Percentiles rank a stretch among this genome's conserved stretches.
phyloP scores from a whole-genome alignment of 768 basidiomycete genomes.

The Trametopsis cervina region DNA sequence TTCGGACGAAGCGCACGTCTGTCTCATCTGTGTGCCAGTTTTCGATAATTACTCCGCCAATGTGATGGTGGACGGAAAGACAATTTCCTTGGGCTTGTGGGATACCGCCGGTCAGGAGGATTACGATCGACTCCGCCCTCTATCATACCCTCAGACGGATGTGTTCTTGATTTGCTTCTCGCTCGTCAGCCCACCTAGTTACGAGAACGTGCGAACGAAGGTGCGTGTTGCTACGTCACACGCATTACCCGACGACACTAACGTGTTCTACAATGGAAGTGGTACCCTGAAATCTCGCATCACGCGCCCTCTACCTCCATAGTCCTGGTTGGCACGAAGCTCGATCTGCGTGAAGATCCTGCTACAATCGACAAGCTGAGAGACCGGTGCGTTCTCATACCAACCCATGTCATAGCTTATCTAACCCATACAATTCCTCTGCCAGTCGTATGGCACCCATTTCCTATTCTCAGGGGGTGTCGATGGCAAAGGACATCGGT shows the following conservation, averaged over 20 bases:
- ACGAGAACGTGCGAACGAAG: slow-evolving; percentile 98
- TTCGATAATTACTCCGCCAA: slow-evolving; percentile 99
- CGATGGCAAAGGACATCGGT: slow-evolving; percentile 89
- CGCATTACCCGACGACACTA: neutral
- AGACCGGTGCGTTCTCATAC: slow-evolving; percentile 56
- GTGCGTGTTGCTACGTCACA: slow-evolving; percentile 36
- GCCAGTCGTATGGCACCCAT: slow-evolving; percentile 92
- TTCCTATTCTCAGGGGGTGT: slow-evolving; percentile 83
- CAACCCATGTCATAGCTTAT: slow-evolving; percentile 7
- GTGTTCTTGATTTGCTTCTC: slow-evolving; percentile 99
- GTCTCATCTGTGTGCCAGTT: slow-evolving; percentile 39
- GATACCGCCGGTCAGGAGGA: slow-evolving; percentile 99
- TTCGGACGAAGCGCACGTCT: slow-evolving; percentile 6
- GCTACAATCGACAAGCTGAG: slow-evolving; percentile 88
- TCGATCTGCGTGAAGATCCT: slow-evolving; percentile 94
- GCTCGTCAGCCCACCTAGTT: slow-evolving; percentile 94
- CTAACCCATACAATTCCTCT: slow-evolving; percentile 4
- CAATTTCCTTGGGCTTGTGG: slow-evolving; percentile 97
- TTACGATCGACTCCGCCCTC: slow-evolving; percentile 94
- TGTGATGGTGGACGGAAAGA: slow-evolving; percentile 98
- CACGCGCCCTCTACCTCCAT: slow-evolving; percentile 93
- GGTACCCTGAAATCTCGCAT: slow-evolving; percentile 96
- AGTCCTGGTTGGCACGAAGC: slow-evolving; percentile 93
- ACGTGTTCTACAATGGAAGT: slow-evolving; percentile 37
- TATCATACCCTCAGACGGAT: slow-evolving; percentile 98